Conservation (phyloP, 495 filamentous ascomycete species). For the Apiosordaria backusii region DNA sequence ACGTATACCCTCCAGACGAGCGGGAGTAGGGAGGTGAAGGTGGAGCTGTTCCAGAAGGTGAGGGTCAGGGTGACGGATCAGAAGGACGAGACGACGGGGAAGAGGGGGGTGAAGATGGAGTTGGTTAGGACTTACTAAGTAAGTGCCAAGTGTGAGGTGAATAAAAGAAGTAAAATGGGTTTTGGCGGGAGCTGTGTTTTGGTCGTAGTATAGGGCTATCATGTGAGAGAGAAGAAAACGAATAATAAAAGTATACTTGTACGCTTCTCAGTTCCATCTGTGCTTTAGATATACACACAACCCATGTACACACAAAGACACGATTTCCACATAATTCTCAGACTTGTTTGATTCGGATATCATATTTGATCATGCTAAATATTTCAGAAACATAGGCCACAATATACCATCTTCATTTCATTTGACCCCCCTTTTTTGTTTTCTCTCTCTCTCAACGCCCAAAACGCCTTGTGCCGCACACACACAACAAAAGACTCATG, state of each 20-base stretch:
- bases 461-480: constrained; percentile 14
- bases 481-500: background rate
- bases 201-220: background rate
- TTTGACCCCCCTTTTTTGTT: constrained; percentile 2
- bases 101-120: constrained; percentile 78
- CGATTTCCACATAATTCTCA: too few relatives aligned
- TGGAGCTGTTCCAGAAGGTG: constrained; percentile 90
- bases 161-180: background rate
- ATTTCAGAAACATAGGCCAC: background rate
- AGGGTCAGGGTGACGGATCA: constrained; percentile 82
- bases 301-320: too few relatives aligned
- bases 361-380: background rate
- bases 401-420: background rate
- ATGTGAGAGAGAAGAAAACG: background rate
- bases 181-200: background rate
- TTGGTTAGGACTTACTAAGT: constrained; percentile 43
- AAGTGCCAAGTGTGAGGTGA: too few relatives aligned
- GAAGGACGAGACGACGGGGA: constrained; percentile 89
- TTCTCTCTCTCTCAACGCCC: constrained; percentile 18
- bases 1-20: constrained; percentile 65
- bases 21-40: constrained; percentile 51
- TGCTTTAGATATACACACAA: too few relatives aligned
- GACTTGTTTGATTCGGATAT: background rate
- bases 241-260: background rate
- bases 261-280: too few relatives aligned